Evolutionary conservation across 2,329 filamentous ascomycete species (phyloP).

Genomic region (Bimuria novae-zelandiae): DNA sequence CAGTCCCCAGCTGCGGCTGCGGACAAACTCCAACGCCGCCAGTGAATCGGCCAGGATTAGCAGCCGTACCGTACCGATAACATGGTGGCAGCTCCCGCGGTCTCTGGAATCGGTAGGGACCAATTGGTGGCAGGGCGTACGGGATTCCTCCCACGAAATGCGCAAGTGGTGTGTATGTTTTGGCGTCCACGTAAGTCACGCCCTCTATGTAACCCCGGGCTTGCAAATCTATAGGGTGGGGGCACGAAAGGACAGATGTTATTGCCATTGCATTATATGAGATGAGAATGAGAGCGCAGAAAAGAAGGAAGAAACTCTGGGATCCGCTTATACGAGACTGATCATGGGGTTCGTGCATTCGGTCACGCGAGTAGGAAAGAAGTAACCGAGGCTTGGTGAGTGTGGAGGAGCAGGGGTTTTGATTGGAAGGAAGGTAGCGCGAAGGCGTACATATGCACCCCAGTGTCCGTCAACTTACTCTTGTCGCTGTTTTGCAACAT

Average conservation of each 20-base stretch:
- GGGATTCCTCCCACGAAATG: conserved; percentile 62
- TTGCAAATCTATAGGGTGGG: conserved; percentile 45
- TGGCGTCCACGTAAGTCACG: conserved; percentile 47
- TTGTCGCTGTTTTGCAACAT: neutral
- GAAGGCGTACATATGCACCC: neutral
- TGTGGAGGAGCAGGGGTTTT: conserved; percentile 4
- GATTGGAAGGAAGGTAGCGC: neutral
- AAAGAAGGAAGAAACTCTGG: neutral
- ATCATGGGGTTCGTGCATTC: conserved; percentile 1
- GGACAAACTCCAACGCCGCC: conserved; percentile 54
- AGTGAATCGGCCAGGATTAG: conserved; percentile 53
- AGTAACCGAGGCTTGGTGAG: conserved; percentile 4
- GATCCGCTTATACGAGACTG: neutral
- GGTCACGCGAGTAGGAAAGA: neutral
- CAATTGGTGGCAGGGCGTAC: conserved; percentile 58
- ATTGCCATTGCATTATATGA: conserved; percentile 17
- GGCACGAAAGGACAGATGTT: conserved; percentile 19
- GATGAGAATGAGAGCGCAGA: neutral
- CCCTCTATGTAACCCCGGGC: conserved; percentile 57
- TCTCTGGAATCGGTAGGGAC: conserved; percentile 55
- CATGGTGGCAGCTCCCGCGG: conserved; percentile 53
- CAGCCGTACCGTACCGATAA: conserved; percentile 57
- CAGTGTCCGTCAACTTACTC: too few relatives aligned
- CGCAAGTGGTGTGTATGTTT: conserved; percentile 43
- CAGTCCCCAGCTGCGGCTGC: conserved; percentile 50